A percentile compares a stretch with the other conserved stretches of the same genome.
Evolutionary conservation across 179 eudicot genomes (phyloP).

Genomic region (Drosera spatulata): DNA sequence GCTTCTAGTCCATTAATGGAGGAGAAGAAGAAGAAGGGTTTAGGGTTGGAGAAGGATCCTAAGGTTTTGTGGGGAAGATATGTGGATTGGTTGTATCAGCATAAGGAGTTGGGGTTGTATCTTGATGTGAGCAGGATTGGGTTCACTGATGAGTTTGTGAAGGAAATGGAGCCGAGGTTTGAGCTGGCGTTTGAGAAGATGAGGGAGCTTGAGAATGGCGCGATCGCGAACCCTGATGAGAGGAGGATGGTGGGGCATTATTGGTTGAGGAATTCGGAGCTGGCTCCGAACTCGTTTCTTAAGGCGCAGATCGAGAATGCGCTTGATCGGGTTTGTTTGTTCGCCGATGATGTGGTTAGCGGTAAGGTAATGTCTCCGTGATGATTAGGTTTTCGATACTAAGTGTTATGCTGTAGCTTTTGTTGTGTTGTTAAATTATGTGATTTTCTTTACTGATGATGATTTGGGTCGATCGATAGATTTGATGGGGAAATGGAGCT

Average conservation of each 20-base stretch:
- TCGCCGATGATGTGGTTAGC: conserved; percentile 61
- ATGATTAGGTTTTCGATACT: no score
- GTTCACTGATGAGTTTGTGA: conserved; percentile 52
- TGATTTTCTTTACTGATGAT: no score
- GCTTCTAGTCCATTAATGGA: conserved; percentile 4
- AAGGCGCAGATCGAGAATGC: conserved; percentile 63
- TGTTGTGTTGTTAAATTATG: no score
- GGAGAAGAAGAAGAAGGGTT: conserved; percentile 9
- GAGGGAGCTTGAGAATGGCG: conserved; percentile 72
- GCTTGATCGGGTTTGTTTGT: conserved; percentile 43
- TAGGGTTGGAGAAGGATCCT: conserved; percentile 42
- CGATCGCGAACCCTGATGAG: conserved; percentile 91
- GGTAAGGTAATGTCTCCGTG: conserved; percentile 51
- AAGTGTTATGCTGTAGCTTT: no score
- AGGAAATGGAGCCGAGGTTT: conserved; percentile 60
- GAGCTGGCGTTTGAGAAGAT: conserved; percentile 51
- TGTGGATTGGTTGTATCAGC: conserved; percentile 90
- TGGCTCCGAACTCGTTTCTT: conserved; percentile 56
- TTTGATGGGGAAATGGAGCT: no score
- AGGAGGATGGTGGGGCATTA: conserved; percentile 96
- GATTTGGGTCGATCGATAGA: no score
- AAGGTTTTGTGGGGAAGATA: conserved; percentile 54
- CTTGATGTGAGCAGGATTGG: conserved; percentile 88
- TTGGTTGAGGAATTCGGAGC: conserved; percentile 63
- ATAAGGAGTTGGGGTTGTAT: conserved; percentile 78